Base-by-base conservation (phyloP, 306 rosid species). In the Pyrus communis region DNA sequence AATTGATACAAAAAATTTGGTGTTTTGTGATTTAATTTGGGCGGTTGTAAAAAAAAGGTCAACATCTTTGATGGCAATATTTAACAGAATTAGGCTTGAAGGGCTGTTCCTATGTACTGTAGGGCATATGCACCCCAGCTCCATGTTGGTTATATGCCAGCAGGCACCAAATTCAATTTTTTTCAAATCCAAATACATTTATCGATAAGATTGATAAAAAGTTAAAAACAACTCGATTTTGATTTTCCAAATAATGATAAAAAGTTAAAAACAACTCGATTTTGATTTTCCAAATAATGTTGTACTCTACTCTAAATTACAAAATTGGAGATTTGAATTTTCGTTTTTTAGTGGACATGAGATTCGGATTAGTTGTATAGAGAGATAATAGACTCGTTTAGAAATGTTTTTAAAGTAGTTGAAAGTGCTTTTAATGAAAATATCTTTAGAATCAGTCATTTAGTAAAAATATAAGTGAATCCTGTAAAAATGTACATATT, bases 1-100 rank as follows among this genome's bases (percentile, higher is more conserved):
- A 70, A 49, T 21, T 59, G 54, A 51, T 35, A 40, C 30, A 59
- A 75, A 62, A 54, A 17, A 14, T 5, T 49, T 49, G 55, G 55
- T 3, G 60, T 8, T 18, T 73, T 55, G 23, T 57, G 55, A 45
- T 58, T 49, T 55, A 49, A 63, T 64, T 49, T 12, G 28, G 38
- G 55, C 5, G 54, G 55, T 15, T 49, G 55, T 15, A 49, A 49
- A 4, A 49, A 30, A 15, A 73, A 76, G 87, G 93, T 88, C 96
- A 86, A 90, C 91, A 87, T 84, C 74, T 17, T 66, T 46, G 67
- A 61, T 51, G 81, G 7, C 73, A 46, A 33, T 27, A 52, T 71
- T 40, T 49, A 57, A 40, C 74, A 9, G 63, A 27, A 46, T 68
- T 60, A 45, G 67, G 66, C 54, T 55, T 6, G 60, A 51, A 14